These are phyloP conservation scores for Penicillium arizonense DNA, from an alignment of 495 filamentous ascomycete species.

Conservation along the genomic window DNA sequence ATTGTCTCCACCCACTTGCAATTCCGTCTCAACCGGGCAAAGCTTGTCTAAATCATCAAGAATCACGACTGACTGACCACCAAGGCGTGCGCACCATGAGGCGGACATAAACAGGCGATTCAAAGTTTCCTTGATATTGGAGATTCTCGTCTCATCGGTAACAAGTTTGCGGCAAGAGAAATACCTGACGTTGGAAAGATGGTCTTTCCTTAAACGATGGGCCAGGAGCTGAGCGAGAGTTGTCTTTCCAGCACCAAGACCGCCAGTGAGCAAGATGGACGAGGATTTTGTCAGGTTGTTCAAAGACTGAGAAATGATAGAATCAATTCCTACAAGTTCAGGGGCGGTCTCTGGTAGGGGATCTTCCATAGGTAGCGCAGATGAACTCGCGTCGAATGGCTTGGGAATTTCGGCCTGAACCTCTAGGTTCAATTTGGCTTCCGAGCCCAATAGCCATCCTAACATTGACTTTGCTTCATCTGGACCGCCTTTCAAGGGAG, in stretches of 20 bases:
- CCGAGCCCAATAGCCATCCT: constrained; percentile 75
- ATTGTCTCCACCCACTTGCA: constrained; percentile 89
- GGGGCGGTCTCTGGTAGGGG: constrained; percentile 51
- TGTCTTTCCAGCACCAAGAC: constrained; percentile 86
- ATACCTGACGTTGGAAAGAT: constrained; percentile 74
- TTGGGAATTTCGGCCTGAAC: constrained; percentile 67
- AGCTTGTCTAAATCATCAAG: constrained; percentile 91
- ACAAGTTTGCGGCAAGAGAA: constrained; percentile 81
- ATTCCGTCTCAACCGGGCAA: constrained; percentile 87
- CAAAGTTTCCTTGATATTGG: constrained; percentile 85
- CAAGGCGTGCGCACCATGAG: constrained; percentile 82
- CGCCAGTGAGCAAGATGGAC: constrained; percentile 84
- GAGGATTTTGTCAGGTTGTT: constrained; percentile 78
- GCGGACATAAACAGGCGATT: constrained; percentile 81
- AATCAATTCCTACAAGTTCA: constrained; percentile 82
- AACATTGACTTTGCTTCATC: constrained; percentile 49
- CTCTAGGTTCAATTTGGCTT: constrained; percentile 67
- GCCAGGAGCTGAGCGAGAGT: constrained; percentile 66
- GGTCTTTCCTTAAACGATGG: constrained; percentile 60
- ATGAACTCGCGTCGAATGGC: constrained; percentile 50
- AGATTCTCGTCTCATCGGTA: constrained; percentile 82
- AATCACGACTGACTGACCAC: constrained; percentile 78
- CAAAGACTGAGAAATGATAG: constrained; percentile 64
- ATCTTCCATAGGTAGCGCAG: constrained; percentile 48
- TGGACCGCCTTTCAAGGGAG: constrained; percentile 41